Base-by-base conservation (phyloP, 2,329 filamentous ascomycete genomes). In the Fusarium coffeatum region DNA sequence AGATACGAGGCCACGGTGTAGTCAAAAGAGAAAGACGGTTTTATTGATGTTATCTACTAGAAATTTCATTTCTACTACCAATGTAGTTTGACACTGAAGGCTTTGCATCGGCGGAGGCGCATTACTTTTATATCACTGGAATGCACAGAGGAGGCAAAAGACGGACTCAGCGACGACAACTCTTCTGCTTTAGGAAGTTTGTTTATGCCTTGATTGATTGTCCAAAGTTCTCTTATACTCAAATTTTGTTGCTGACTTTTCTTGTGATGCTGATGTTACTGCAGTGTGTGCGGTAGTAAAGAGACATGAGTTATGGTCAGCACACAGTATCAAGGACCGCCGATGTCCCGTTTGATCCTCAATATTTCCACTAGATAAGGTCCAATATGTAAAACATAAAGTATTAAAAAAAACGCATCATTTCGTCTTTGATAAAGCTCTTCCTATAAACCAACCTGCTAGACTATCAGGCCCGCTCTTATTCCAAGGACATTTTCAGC, bases 121-220 rank as follows among this genome's bases (percentile, higher is more conserved):
- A 45, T 47, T 57, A 40, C 22, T 53, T 40, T 28, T 25, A 20
- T 18, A 13, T 20, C 20, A 42, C 54, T 59, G 67, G 67, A 71
- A 70, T 68, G 67, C 18, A 40, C 9, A 45, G 6, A 32, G 16
- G 34, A 50, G 55, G 34, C 67, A 13, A 50, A 30, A 45, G 68
- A 68, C 45, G 59, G 42, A 64, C 57, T 61, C 30, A 48, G 54
- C 27, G 27, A 47, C n/a, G 6, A 12, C 9, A 23, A 53, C 18
- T 12, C 16, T 34, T 30, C 16, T 46, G 20, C 8, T 34, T 18
- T 12, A 55, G 47, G 27, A 55, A 23, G n/a, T 9, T 10, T 25
- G n/a, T 41, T 28, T 22, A 6, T 16, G 1, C 3, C 8, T 10
- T 9, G 32, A 34, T 34, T 34, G 16, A 34, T 18, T 34, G 6